A percentile compares a stretch with the other conserved stretches of the same genome.
These are phyloP conservation scores for Aspergillus floridensis DNA, from an alignment of 2,329 filamentous ascomycete species.

Conservation along the genomic window DNA sequence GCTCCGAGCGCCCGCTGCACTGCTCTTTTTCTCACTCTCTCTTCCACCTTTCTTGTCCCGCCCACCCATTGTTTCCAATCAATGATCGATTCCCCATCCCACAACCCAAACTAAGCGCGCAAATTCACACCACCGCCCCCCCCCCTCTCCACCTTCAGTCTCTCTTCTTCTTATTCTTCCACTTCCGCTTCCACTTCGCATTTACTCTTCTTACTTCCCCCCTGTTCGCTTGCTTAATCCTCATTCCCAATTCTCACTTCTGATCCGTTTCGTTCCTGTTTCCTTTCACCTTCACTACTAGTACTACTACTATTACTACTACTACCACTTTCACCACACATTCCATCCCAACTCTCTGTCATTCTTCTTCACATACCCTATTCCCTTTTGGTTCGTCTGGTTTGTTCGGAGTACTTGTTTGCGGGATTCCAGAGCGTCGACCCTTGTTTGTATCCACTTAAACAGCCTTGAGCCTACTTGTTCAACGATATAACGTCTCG, in stretches of 20 bases:
- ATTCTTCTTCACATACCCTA: constrained; percentile 23
- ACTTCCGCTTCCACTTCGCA: constrained; percentile 20
- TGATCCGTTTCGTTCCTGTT: not conserved
- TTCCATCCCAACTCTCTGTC: constrained; percentile 19
- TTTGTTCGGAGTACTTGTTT: constrained; percentile 7
- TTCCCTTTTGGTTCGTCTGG: constrained; percentile 16
- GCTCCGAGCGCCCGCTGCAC: constrained; percentile 18
- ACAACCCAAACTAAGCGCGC: constrained; percentile 17
- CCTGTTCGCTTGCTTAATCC: constrained; percentile 17
- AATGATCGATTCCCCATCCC: constrained; percentile 27
- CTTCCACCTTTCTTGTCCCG: constrained; percentile 27
- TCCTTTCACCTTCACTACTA: not conserved
- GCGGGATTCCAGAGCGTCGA: constrained; percentile 18
- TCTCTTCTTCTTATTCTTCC: constrained; percentile 13
- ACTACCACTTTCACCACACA: not conserved
- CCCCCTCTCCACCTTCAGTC: not conserved
- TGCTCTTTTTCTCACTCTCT: constrained; percentile 20
- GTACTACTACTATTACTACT: too few species aligned
- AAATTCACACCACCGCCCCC: constrained; percentile 12
- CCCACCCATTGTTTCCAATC: constrained; percentile 3
- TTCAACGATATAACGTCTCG: constrained; percentile 19
- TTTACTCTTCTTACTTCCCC: constrained; percentile 14
- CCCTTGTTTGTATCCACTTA: constrained; percentile 27
- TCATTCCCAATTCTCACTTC: constrained; percentile 12
- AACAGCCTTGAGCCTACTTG: constrained; percentile 16